Evolutionary conservation across 768 basidiomycete species (phyloP).

Genomic region (Russula sp.): DNA sequence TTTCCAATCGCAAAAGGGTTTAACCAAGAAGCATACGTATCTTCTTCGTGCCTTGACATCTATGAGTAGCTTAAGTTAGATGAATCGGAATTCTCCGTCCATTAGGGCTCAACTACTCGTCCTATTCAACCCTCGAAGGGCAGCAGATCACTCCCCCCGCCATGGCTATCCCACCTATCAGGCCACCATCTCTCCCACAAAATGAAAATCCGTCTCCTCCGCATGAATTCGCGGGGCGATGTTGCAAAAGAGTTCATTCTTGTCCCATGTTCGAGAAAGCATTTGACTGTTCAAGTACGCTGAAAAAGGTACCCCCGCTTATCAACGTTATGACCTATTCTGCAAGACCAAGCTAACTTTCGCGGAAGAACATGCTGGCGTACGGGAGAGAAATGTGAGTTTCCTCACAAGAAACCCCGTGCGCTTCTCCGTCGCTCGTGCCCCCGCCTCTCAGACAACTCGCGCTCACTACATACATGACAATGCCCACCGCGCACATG

Average conservation of each 20-base stretch:
- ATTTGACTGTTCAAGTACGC: slow-evolving; percentile 61
- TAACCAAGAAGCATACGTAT: neutral
- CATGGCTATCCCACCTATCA: slow-evolving; percentile 17
- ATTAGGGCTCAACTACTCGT: slow-evolving; percentile 13
- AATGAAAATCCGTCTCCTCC: slow-evolving; percentile 2
- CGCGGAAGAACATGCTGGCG: slow-evolving; percentile 68
- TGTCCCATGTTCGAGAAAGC: slow-evolving; percentile 84
- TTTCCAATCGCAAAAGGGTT: neutral
- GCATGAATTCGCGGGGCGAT: slow-evolving; percentile 5
- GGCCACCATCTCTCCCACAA: slow-evolving; percentile 19
- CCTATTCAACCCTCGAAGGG: slow-evolving; percentile 15
- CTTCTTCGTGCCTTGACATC: slow-evolving; percentile 3
- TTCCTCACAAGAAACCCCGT: neutral
- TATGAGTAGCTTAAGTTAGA: slow-evolving; percentile 14
- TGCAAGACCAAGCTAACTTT: slow-evolving; percentile 10
- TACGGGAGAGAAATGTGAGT: slow-evolving; percentile 74
- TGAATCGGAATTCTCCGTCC: neutral
- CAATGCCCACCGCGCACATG: slow-evolving; percentile 44
- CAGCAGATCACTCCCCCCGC: slow-evolving; percentile 3
- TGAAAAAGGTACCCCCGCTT: slow-evolving; percentile 55
- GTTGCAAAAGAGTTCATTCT: slow-evolving; percentile 51
- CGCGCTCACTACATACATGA: slow-evolving; percentile 37
- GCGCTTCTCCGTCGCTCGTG: slow-evolving; percentile 34
- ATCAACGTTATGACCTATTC: slow-evolving; percentile 17
- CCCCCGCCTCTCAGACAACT: slow-evolving; percentile 41